Evolutionary conservation across 148 eudicot species (phyloP).

Genomic region (Polygonum aviculare): DNA sequence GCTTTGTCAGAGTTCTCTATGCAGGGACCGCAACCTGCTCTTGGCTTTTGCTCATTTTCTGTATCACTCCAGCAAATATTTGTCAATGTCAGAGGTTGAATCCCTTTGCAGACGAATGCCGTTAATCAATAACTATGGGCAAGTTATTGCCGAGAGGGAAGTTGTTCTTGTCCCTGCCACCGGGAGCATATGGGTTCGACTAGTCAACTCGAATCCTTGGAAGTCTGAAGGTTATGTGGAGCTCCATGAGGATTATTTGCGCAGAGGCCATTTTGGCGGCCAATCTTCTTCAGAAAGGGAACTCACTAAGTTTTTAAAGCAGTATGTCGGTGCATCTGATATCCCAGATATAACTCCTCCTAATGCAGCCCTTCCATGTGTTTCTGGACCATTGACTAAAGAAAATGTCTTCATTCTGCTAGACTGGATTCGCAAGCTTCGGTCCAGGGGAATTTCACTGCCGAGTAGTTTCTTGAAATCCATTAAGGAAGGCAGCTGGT

Average conservation of each 20-base stretch:
- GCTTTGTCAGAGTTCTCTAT: background rate
- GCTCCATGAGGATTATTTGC: conserved; percentile 43
- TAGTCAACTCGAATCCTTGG: conserved; percentile 61
- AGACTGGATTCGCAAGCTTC: conserved; percentile 41
- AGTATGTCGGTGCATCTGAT: conserved; percentile 35
- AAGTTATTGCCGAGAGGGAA: conserved; percentile 8
- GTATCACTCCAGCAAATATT: conserved; percentile 16
- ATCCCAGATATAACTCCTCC: conserved; percentile 55
- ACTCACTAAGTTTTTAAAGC: conserved; percentile 29
- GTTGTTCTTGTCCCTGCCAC: conserved; percentile 51
- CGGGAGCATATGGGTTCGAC: conserved; percentile 52
- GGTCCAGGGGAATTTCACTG: conserved; percentile 15
- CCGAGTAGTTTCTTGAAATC: conserved; percentile 31
- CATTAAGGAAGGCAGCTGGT: conserved; percentile 45
- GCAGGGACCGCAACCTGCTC: conserved; percentile 6
- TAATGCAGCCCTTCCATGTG: conserved; percentile 29
- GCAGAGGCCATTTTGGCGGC: conserved; percentile 25
- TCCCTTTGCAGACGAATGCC: conserved; percentile 32
- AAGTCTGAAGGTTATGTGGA: conserved; percentile 29
- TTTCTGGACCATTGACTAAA: conserved; percentile 33
- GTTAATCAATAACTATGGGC: conserved; percentile 33
- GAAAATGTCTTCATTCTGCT: conserved; percentile 41
- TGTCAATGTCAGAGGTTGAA: conserved; percentile 13
- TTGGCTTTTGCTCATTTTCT: conserved; percentile 27
- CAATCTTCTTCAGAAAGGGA: conserved; percentile 15